These are phyloP conservation scores for Aspergillus chevalieri DNA, from an alignment of 2,329 filamentous ascomycete species.

Conservation along the genomic window DNA sequence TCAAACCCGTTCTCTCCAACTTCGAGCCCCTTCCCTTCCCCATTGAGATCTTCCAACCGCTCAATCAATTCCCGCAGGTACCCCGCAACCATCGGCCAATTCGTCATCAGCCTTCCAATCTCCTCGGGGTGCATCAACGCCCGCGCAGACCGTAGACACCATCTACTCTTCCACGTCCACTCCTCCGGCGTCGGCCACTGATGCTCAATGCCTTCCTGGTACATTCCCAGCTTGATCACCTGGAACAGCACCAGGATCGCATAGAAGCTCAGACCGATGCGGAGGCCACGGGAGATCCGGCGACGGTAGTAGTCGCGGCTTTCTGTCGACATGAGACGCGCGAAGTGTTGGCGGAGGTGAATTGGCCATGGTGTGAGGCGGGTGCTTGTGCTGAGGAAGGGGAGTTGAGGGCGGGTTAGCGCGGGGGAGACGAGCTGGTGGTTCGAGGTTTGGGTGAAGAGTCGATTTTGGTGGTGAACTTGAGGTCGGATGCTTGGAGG, in stretches of 20 bases:
- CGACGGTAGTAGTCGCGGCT: slow-evolving; percentile 47
- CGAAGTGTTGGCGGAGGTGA: slow-evolving; percentile 49
- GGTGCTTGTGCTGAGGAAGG: slow-evolving; percentile 53
- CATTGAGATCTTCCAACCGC: slow-evolving; percentile 61
- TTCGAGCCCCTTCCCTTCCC: slow-evolving; percentile 62
- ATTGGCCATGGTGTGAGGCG: slow-evolving; percentile 49
- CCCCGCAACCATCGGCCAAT: slow-evolving; percentile 64
- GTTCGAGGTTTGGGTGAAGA: slow-evolving; percentile 54
- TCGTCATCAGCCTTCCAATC: slow-evolving; percentile 48
- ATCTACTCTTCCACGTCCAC: slow-evolving; percentile 67
- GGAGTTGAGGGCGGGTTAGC: slow-evolving; percentile 55
- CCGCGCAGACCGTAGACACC: slow-evolving; percentile 60
- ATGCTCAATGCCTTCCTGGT: slow-evolving; percentile 70
- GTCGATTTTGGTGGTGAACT: slow-evolving; percentile 25
- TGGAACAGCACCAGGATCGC: slow-evolving; percentile 55
- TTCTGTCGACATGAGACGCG: slow-evolving; percentile 74
- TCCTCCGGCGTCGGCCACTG: slow-evolving; percentile 74
- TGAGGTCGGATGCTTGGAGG: slow-evolving; percentile 23
- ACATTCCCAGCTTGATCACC: slow-evolving; percentile 58
- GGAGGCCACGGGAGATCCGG: slow-evolving; percentile 57
- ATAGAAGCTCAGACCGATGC: slow-evolving; percentile 66
- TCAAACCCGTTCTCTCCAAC: slow-evolving; percentile 58
- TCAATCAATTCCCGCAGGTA: slow-evolving; percentile 55
- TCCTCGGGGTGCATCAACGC: slow-evolving; percentile 54
- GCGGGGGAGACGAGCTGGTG: slow-evolving; percentile 47